Percentiles rank a stretch among this genome's conserved stretches.
Conservation (phyloP, 257 asterid species). For the Apocynum venetum region DNA sequence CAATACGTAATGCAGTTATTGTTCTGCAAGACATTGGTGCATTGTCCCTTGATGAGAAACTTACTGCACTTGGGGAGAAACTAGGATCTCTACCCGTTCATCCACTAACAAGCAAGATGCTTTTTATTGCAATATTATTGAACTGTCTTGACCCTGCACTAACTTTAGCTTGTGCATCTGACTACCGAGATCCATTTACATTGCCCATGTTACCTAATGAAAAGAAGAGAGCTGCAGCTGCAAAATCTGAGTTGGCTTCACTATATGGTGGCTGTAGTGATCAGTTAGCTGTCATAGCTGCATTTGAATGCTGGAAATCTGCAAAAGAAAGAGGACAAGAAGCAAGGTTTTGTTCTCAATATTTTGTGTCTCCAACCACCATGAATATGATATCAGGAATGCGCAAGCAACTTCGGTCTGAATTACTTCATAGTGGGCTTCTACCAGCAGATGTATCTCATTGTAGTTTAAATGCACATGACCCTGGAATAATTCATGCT, state of each 20-base stretch:
- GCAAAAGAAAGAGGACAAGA: slow-evolving; percentile 62
- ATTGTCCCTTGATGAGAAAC: slow-evolving; percentile 64
- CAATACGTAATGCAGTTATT: slow-evolving; percentile 69
- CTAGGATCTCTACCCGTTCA: slow-evolving; percentile 90
- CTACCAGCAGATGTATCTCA: slow-evolving; percentile 45
- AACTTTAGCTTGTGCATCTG: slow-evolving; percentile 87
- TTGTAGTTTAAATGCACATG: slow-evolving; percentile 63
- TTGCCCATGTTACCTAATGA: slow-evolving; percentile 63
- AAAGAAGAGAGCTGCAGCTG: slow-evolving; percentile 63
- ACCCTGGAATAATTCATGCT: slow-evolving; percentile 78
- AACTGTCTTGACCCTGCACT: slow-evolving; percentile 91
- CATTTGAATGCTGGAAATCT: slow-evolving; percentile 75
- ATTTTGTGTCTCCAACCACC: slow-evolving; percentile 54
- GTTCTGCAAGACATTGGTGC: slow-evolving; percentile 91
- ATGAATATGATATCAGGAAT: slow-evolving; percentile 65
- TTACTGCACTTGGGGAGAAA: slow-evolving; percentile 81
- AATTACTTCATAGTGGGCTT: slow-evolving; percentile 54
- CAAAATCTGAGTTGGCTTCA: slow-evolving; percentile 70
- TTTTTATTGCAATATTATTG: slow-evolving; percentile 63
- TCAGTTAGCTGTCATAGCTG: slow-evolving; percentile 84
- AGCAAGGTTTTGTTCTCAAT: slow-evolving; percentile 56
- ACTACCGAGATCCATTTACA: slow-evolving; percentile 69
- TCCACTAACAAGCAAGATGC: slow-evolving; percentile 94
- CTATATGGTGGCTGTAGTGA: slow-evolving; percentile 74
- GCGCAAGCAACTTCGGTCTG: slow-evolving; percentile 70